These are phyloP conservation scores for Tetracentron sinense DNA, from an alignment of 164 flowering plant species.

Conservation along the genomic window DNA sequence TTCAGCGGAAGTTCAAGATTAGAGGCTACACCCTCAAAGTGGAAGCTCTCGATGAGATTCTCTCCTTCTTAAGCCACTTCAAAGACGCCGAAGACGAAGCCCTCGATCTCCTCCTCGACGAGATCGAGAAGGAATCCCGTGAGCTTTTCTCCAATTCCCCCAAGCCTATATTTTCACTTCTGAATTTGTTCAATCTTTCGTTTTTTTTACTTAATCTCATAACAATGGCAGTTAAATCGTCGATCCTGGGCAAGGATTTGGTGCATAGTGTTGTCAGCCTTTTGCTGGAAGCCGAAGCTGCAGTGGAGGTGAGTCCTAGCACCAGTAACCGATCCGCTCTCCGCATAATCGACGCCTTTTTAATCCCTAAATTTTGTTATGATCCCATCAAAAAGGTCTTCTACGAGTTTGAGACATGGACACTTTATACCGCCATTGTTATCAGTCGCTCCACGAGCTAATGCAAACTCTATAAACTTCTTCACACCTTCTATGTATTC, in stretches of 20 bases:
- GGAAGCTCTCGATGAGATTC: slow-evolving; percentile 67
- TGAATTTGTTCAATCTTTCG: too few relatives aligned
- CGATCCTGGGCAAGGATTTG: slow-evolving; percentile 64
- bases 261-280: slow-evolving; percentile 49
- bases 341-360: slow-evolving; percentile 64
- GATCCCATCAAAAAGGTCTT: slow-evolving; percentile 74
- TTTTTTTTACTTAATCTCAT: too few relatives aligned
- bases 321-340: slow-evolving; percentile 34
- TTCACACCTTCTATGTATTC: too few relatives aligned
- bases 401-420: too few relatives aligned
- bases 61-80: slow-evolving; percentile 53
- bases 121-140: slow-evolving; percentile 62
- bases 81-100: slow-evolving; percentile 67
- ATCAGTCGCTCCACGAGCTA: too few relatives aligned
- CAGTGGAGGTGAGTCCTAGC: slow-evolving; percentile 35
- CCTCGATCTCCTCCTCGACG: slow-evolving; percentile 80
- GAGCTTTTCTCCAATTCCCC: slow-evolving; percentile 1
- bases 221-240: slow-evolving; percentile 59
- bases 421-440: too few relatives aligned
- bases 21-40: slow-evolving; percentile 65
- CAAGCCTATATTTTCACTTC: neutral
- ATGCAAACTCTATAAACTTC: too few relatives aligned
- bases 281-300: slow-evolving; percentile 59
- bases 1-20: slow-evolving; percentile 68
- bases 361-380: slow-evolving; percentile 64